Evolutionary conservation across 495 filamentous ascomycete genomes (phyloP).

Genomic region (Neurospora sublineolata): DNA sequence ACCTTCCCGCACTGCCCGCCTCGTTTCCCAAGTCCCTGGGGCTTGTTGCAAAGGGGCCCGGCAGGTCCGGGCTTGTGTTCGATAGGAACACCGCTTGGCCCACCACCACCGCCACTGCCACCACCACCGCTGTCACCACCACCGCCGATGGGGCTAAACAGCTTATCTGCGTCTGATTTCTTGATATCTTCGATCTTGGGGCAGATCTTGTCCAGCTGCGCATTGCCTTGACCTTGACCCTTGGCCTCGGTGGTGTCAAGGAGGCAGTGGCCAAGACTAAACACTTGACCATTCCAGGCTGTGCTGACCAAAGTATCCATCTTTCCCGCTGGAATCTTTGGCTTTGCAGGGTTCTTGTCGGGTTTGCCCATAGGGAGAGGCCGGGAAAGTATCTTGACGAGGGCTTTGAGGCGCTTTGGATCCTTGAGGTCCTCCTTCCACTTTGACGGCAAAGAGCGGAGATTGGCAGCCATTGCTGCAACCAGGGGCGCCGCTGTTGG

Average conservation of each 20-base stretch:
- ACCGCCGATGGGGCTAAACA: not conserved
- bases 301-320: not conserved
- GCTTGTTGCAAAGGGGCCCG: not conserved
- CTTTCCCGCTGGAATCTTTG: not conserved
- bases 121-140: no score
- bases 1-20: conserved; percentile 4
- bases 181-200: not conserved
- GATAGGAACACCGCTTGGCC: not conserved
- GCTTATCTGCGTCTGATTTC: not conserved
- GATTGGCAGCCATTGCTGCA: not conserved
- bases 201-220: not conserved
- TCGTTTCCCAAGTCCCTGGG: not conserved
- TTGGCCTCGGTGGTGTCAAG: not conserved
- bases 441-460: not conserved
- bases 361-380: not conserved
- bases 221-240: not conserved
- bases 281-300: conserved; percentile 5
- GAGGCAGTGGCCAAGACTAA: not conserved
- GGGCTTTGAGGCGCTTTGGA: conserved; percentile 2
- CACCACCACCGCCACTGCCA: not conserved
- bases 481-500: conserved; percentile 1
- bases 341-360: not conserved
- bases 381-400: conserved; percentile 1
- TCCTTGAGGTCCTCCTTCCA: conserved; percentile 2
- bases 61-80: not conserved